Evolutionary conservation across 2,329 filamentous ascomycete species (phyloP).

Genomic region (Blumeriella jaapii): DNA sequence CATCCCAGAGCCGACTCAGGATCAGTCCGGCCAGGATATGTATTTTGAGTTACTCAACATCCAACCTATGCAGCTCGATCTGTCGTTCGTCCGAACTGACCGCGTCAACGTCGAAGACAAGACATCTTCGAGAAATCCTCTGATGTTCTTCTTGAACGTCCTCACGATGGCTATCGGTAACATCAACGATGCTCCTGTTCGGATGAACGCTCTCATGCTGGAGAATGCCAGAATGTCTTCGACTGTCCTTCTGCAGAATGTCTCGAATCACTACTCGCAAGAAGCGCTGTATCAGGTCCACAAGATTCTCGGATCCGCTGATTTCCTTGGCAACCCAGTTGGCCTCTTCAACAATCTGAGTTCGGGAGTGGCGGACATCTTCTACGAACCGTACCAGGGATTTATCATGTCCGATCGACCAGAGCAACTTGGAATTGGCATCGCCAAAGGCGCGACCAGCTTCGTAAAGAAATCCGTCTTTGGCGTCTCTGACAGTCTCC

Average conservation of each 20-base stretch:
- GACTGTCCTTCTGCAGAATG: slow-evolving; percentile 69
- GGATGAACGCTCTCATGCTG: slow-evolving; percentile 84
- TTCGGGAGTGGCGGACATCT: slow-evolving; percentile 93
- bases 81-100: slow-evolving; percentile 95
- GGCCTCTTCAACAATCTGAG: slow-evolving; percentile 97
- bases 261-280: slow-evolving; percentile 92
- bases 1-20: slow-evolving; percentile 80
- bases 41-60: slow-evolving; percentile 97
- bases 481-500: slow-evolving; percentile 86
- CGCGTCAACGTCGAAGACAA: slow-evolving; percentile 94
- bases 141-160: slow-evolving; percentile 98
- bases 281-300: slow-evolving; percentile 93
- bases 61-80: slow-evolving; percentile 94
- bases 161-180: slow-evolving; percentile 99
- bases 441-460: slow-evolving; percentile 90
- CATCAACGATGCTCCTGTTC: slow-evolving; percentile 92
- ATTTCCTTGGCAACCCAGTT: slow-evolving; percentile 95
- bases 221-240: slow-evolving; percentile 92
- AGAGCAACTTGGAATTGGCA: slow-evolving; percentile 87
- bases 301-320: slow-evolving; percentile 91
- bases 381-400: slow-evolving; percentile 98
- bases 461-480: slow-evolving; percentile 99
- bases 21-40: slow-evolving; percentile 80
- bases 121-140: slow-evolving; percentile 75
- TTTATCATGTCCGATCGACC: slow-evolving; percentile 92